phyloP scores from a whole-genome alignment of 306 rosid species.

The Cicer yamashitae region DNA sequence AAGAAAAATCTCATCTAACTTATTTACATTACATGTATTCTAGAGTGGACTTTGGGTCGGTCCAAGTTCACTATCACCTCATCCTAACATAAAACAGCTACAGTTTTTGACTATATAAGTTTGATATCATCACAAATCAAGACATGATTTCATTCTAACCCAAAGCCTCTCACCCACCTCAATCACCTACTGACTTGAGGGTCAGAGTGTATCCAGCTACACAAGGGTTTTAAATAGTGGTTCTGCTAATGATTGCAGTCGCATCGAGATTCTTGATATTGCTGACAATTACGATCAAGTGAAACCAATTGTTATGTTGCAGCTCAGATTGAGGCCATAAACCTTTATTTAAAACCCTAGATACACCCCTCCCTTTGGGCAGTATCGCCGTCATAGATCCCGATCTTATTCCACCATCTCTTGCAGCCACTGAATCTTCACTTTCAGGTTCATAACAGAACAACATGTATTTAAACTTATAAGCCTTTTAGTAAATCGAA shows the following conservation, averaged over 20 bases:
- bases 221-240: too few relatives aligned
- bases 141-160: background rate
- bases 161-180: background rate
- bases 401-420: background rate
- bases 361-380: background rate
- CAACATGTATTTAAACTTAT: slow-evolving; percentile 1
- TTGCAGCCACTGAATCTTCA: background rate
- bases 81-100: background rate
- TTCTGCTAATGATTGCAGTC: too few relatives aligned
- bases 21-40: background rate
- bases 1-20: background rate
- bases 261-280: too few relatives aligned
- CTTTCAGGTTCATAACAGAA: background rate
- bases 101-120: background rate
- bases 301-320: too few relatives aligned
- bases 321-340: too few relatives aligned
- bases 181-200: background rate
- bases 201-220: background rate
- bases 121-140: slow-evolving; percentile 2
- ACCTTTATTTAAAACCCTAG: too few relatives aligned
- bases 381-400: background rate
- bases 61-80: background rate
- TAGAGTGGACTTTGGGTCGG: background rate
- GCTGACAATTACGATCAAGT: too few relatives aligned
- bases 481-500: background rate